These are phyloP conservation scores for Wickerhamomyces queroliae DNA, from an alignment of 805 yeast species.

Conservation along the genomic window DNA sequence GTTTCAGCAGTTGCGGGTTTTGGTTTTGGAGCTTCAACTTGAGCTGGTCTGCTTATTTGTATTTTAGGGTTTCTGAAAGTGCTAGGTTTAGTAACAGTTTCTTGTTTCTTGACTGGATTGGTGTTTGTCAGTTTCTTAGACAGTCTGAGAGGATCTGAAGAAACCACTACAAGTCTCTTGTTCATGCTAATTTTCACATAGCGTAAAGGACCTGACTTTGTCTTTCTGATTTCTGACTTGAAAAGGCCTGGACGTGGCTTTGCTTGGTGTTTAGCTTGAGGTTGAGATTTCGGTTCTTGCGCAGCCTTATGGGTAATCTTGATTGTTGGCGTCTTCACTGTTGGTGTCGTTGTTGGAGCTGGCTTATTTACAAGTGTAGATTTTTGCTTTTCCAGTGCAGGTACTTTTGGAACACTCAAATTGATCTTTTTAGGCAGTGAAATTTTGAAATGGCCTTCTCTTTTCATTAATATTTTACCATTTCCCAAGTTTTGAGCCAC, in stretches of 20 bases:
- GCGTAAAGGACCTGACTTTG: conserved; percentile 27
- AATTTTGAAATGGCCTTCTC: conserved; percentile 36
- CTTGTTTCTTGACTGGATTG: background rate
- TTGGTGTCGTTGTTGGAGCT: conserved; percentile 4
- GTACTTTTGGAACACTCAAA: conserved; percentile 1
- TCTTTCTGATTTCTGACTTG: conserved; percentile 15
- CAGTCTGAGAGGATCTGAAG: conserved; percentile 34
- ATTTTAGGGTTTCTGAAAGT: background rate
- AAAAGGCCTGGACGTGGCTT: conserved; percentile 1
- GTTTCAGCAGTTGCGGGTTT: background rate
- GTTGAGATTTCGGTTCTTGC: background rate
- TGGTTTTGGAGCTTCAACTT: background rate
- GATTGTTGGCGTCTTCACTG: background rate
- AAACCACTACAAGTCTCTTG: conserved; percentile 31
- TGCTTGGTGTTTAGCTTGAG: background rate
- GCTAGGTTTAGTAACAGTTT: background rate
- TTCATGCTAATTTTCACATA: conserved; percentile 35
- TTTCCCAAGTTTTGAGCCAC: conserved; percentile 50
- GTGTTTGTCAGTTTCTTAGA: conserved; percentile 6
- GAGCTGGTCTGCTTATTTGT: background rate
- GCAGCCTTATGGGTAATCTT: background rate
- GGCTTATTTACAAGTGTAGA: background rate
- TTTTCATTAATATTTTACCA: conserved; percentile 51
- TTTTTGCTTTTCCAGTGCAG: background rate
- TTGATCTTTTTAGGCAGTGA: conserved; percentile 12